Percentiles rank a stretch among this genome's conserved stretches.
Evolutionary conservation across 306 rosid genomes (phyloP).

Genomic region (Pyrus bretschneideri): DNA sequence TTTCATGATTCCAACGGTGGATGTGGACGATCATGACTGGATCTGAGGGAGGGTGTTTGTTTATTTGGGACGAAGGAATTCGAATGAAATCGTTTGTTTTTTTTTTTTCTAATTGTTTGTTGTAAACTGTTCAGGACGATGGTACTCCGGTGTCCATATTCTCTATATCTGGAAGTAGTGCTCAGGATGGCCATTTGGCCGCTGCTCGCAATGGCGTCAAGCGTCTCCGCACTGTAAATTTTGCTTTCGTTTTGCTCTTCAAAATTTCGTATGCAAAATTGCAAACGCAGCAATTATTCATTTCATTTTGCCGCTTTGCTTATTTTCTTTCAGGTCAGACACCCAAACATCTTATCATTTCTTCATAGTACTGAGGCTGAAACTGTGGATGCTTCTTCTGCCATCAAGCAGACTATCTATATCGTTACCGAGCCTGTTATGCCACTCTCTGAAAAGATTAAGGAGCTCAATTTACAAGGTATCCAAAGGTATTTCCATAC

Average conservation of each 20-base stretch:
- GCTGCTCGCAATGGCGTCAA: constrained; percentile 96
- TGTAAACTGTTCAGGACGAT: constrained; percentile 53
- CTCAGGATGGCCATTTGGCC: constrained; percentile 87
- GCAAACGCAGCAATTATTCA: not conserved
- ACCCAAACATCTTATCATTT: constrained; percentile 94
- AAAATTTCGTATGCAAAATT: not conserved
- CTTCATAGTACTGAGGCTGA: constrained; percentile 90
- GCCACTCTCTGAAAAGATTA: constrained; percentile 79
- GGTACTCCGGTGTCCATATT: constrained; percentile 84
- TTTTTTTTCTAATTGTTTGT: not conserved
- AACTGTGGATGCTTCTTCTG: constrained; percentile 50
- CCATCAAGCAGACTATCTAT: constrained; percentile 75
- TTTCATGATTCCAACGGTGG: not conserved
- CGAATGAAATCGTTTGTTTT: not conserved
- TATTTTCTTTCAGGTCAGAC: constrained; percentile 72
- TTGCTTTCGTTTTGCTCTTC: not conserved
- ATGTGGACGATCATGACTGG: not conserved
- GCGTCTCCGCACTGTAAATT: constrained; percentile 73
- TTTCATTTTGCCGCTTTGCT: not conserved
- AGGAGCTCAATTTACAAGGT: constrained; percentile 80
- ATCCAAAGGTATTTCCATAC: constrained; percentile 59
- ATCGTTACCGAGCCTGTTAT: constrained; percentile 96
- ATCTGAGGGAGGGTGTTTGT: not conserved
- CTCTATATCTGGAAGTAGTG: constrained; percentile 74
- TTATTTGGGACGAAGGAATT: not conserved